phyloP scores from a whole-genome alignment of 225 moss, liverwort and hornwort genomes.

The Sphagnum contortum region DNA sequence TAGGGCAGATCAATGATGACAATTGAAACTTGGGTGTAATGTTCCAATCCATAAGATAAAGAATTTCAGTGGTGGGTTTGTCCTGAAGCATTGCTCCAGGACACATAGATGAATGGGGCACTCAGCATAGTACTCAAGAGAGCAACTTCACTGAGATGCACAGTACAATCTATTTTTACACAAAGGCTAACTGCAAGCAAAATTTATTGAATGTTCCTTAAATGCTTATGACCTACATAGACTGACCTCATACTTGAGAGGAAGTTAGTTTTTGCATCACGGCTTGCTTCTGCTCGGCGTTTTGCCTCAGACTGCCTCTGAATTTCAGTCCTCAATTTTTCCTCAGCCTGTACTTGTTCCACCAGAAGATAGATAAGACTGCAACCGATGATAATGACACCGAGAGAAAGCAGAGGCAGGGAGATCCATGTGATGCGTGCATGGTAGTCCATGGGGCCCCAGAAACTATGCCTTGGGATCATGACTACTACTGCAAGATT shows the following conservation, averaged over 20 bases:
- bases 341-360: conserved; percentile 52
- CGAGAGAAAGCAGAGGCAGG: conserved; percentile 44
- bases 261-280: conserved; percentile 82
- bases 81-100: no score
- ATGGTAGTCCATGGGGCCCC: conserved; percentile 56
- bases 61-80: no score
- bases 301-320: conserved; percentile 54
- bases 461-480: conserved; percentile 55
- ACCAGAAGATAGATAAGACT: conserved; percentile 50
- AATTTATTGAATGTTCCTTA: no score
- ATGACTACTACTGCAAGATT: conserved; percentile 61
- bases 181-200: no score
- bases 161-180: no score
- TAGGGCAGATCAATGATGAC: no score
- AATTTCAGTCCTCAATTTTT: conserved; percentile 63
- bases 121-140: no score
- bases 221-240: no score
- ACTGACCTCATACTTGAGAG: conserved; percentile 79
- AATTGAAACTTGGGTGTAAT: no score
- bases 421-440: conserved; percentile 48
- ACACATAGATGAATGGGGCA: no score
- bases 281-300: conserved; percentile 72
- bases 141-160: no score
- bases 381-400: conserved; percentile 44
- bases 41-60: no score